phyloP scores from a whole-genome alignment of 495 filamentous ascomycete genomes.

The Penicillium desertorum region DNA sequence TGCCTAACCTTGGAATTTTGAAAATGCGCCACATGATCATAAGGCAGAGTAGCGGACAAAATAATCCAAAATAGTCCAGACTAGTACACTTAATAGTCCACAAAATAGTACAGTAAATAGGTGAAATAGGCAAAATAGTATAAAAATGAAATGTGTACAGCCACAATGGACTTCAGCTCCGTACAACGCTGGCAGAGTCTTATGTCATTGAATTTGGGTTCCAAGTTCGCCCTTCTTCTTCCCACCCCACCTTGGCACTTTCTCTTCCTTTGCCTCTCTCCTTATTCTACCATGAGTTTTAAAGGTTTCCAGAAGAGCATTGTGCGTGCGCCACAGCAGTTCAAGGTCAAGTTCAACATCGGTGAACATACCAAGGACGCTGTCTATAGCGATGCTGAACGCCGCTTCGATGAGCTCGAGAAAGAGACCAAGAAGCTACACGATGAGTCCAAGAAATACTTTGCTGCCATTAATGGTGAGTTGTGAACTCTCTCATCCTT shows the following conservation, averaged over 20 bases:
- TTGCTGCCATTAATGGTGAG: conserved; percentile 87
- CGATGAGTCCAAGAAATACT: conserved; percentile 92
- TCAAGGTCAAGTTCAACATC: conserved; percentile 90
- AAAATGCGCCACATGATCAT: conserved; percentile 15
- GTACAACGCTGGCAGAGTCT: conserved; percentile 18
- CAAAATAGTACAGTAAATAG: too few species aligned
- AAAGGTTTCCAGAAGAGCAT: conserved; percentile 92
- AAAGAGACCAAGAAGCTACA: conserved; percentile 94
- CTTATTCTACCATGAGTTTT: conserved; percentile 72
- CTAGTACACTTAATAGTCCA: too few species aligned
- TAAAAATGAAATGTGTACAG: conserved; percentile 17
- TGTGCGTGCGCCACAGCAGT: conserved; percentile 80
- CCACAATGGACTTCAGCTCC: conserved; percentile 20
- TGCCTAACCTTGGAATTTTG: neutral
- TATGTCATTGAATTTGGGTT: conserved; percentile 38
- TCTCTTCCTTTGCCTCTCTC: conserved; percentile 15
- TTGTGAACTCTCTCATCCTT: neutral
- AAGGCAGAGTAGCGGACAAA: neutral
- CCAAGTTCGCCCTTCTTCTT: neutral
- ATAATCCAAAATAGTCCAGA: neutral
- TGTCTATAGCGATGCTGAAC: conserved; percentile 91
- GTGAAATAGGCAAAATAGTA: neutral
- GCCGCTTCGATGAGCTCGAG: conserved; percentile 92
- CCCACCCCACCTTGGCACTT: conserved; percentile 19
- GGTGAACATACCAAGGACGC: conserved; percentile 91